These are phyloP conservation scores for Clavispora phyllophila DNA, from an alignment of 805 yeast genomes.

Conservation along the genomic window DNA sequence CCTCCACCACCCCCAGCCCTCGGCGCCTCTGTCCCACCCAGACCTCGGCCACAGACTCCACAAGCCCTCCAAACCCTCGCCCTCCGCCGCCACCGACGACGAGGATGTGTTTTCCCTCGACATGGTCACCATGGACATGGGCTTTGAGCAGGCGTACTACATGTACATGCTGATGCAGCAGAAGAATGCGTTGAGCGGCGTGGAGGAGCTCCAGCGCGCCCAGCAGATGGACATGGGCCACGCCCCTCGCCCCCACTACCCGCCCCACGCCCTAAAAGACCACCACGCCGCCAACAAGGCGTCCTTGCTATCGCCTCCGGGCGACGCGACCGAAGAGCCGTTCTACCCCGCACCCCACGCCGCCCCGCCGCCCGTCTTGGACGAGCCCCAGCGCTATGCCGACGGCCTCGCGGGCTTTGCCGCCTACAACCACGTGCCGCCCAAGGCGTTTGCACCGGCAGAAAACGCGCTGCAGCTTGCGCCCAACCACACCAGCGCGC, in stretches of 20 bases:
- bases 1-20: neutral
- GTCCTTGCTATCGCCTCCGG: neutral
- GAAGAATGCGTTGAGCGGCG: conserved; percentile 28
- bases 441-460: neutral
- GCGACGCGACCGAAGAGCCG: neutral
- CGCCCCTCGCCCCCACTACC: neutral
- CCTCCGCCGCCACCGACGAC: conserved; percentile 12
- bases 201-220: conserved; percentile 35
- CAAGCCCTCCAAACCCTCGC: neutral
- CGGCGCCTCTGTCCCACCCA: neutral
- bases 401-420: neutral
- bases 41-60: neutral
- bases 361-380: too few relatives aligned
- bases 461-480: too few relatives aligned
- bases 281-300: neutral
- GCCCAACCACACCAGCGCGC: too few relatives aligned
- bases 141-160: conserved; percentile 41
- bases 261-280: neutral
- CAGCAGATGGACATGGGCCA: conserved; percentile 24
- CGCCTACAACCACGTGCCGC: neutral
- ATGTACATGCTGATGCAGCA: conserved; percentile 37
- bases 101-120: conserved; percentile 22
- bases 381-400: too few relatives aligned
- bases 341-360: neutral
- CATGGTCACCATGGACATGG: conserved; percentile 37